Evolutionary conservation across 2,329 filamentous ascomycete species (phyloP).

Genomic region (Tolypocladium ophioglossoides): DNA sequence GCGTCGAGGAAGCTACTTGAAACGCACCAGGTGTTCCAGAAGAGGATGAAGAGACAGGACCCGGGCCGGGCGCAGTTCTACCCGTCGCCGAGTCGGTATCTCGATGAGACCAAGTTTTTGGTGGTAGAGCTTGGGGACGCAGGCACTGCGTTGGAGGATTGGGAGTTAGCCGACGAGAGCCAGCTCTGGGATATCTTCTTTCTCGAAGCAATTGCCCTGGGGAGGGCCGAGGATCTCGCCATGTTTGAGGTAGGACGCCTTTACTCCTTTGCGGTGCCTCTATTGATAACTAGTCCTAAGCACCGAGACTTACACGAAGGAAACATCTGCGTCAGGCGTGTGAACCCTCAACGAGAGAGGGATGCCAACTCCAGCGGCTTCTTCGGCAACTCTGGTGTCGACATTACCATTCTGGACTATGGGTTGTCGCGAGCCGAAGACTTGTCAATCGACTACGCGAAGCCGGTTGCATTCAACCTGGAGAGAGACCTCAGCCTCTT

Average conservation of each 20-base stretch:
- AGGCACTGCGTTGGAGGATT: slow-evolving; percentile 48
- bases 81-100: slow-evolving; percentile 48
- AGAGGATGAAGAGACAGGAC: slow-evolving; percentile 41
- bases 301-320: slow-evolving; percentile 57
- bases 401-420: slow-evolving; percentile 56
- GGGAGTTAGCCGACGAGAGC: slow-evolving; percentile 33
- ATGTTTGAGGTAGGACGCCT: slow-evolving; percentile 44
- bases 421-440: slow-evolving; percentile 50
- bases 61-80: slow-evolving; percentile 50
- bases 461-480: slow-evolving; percentile 43
- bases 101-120: slow-evolving; percentile 46
- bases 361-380: slow-evolving; percentile 20
- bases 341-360: slow-evolving; percentile 21
- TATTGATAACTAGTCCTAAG: slow-evolving; percentile 24
- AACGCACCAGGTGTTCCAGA: slow-evolving; percentile 49
- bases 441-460: slow-evolving; percentile 21
- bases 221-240: slow-evolving; percentile 45
- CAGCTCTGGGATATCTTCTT: slow-evolving; percentile 56
- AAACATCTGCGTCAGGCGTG: slow-evolving; percentile 47
- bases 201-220: slow-evolving; percentile 47
- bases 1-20: slow-evolving; percentile 42
- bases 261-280: neutral
- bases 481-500: slow-evolving; percentile 51
- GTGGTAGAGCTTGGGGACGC: slow-evolving; percentile 55
- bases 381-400: slow-evolving; percentile 50